Conservation (phyloP, 352 stramenopile genomes). For the Globisporangium megalacanthum region DNA sequence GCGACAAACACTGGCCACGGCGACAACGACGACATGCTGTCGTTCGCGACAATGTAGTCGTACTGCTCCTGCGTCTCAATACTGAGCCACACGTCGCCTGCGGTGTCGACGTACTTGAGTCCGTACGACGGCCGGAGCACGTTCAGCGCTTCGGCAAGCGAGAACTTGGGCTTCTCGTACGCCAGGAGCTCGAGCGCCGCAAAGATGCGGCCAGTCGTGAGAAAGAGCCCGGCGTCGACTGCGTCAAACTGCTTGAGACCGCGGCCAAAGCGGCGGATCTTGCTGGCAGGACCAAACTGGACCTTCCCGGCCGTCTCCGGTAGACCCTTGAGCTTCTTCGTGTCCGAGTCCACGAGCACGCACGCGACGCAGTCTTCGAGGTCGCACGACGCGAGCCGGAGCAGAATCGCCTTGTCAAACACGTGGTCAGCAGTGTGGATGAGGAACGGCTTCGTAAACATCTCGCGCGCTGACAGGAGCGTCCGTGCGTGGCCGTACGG, state of each 20-base stretch:
- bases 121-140: constrained; percentile 65
- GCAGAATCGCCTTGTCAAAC: constrained; percentile 75
- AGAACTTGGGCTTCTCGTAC: constrained; percentile 65
- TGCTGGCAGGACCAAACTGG: constrained; percentile 46
- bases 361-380: constrained; percentile 57
- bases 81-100: constrained; percentile 76
- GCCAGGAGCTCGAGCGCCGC: constrained; percentile 54
- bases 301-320: constrained; percentile 58
- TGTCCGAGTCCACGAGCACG: constrained; percentile 70
- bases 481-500: constrained; percentile 67
- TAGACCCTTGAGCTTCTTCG: constrained; percentile 51
- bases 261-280: constrained; percentile 50
- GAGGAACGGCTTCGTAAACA: constrained; percentile 78
- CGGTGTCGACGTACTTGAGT: constrained; percentile 55
- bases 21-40: constrained; percentile 58
- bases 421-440: constrained; percentile 86
- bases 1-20: constrained; percentile 78
- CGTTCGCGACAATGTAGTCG: constrained; percentile 50
- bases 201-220: constrained; percentile 69
- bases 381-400: constrained; percentile 51
- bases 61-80: constrained; percentile 81
- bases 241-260: constrained; percentile 51
- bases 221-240: constrained; percentile 67
- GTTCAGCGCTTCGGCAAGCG: constrained; percentile 63
- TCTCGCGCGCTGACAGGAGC: constrained; percentile 64